phyloP scores from a whole-genome alignment of 108 stramenopile genomes.

The Pseudonitzschia multistriata region DNA sequence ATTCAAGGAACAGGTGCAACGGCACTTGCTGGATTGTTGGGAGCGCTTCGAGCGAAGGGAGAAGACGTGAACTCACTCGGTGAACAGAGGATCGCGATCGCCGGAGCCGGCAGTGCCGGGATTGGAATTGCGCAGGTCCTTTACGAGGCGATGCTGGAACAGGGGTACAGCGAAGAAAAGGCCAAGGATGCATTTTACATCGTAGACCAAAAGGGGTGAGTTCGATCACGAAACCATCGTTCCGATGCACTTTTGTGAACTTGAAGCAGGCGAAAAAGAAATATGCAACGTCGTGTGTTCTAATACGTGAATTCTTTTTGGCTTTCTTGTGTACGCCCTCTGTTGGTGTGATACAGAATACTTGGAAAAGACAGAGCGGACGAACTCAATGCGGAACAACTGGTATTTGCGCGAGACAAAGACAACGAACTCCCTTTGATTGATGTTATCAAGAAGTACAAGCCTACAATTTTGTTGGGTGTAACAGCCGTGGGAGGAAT shows the following conservation, averaged over 20 bases:
- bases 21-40: constrained; percentile 80
- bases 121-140: constrained; percentile 91
- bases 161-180: constrained; percentile 71
- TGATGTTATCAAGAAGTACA: constrained; percentile 74
- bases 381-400: constrained; percentile 62
- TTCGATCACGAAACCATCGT: not conserved
- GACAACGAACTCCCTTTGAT: constrained; percentile 65
- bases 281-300: not conserved
- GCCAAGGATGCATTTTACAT: constrained; percentile 81
- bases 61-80: constrained; percentile 66
- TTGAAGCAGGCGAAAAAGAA: too few relatives aligned
- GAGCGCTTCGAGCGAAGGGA: constrained; percentile 78
- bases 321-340: not conserved
- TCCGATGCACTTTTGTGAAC: not conserved
- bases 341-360: constrained; percentile 26
- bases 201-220: constrained; percentile 80
- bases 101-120: constrained; percentile 92
- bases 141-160: constrained; percentile 82
- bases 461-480: constrained; percentile 92
- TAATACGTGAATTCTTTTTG: not conserved
- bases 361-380: constrained; percentile 63
- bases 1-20: constrained; percentile 97
- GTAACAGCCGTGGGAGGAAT: constrained; percentile 88
- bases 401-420: constrained; percentile 60
- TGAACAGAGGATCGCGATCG: constrained; percentile 87